Conservation (phyloP, 2,329 filamentous ascomycete species). For the Trichoderma gracile region DNA sequence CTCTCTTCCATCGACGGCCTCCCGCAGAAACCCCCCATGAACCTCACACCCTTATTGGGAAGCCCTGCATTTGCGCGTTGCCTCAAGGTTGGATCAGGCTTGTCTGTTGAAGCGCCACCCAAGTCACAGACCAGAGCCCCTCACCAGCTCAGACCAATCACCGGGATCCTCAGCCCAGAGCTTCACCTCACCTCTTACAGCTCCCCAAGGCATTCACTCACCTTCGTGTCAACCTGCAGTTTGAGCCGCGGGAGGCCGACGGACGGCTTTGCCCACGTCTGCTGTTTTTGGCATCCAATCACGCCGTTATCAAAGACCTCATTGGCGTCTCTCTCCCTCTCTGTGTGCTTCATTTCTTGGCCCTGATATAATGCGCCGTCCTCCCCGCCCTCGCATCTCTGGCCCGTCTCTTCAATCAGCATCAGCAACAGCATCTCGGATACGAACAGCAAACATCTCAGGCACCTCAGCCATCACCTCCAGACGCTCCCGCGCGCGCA, state of each 20-base stretch:
- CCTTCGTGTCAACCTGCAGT: neutral
- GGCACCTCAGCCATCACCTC: neutral
- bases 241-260: neutral
- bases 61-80: neutral
- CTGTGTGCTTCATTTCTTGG: neutral
- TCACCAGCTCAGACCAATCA: constrained; percentile 7
- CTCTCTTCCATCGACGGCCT: neutral
- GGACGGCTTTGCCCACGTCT: neutral
- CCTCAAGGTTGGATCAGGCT: neutral
- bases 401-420: neutral
- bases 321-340: neutral
- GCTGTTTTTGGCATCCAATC: no score
- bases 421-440: no score
- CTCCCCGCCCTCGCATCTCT: neutral
- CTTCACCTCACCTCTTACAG: neutral
- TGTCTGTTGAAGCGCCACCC: neutral
- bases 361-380: neutral
- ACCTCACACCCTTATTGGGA: no score
- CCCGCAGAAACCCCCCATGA: neutral
- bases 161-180: neutral
- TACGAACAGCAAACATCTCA: no score
- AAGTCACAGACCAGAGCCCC: neutral
- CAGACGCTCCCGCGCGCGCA: neutral
- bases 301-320: neutral
- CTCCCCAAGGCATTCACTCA: no score